These are phyloP conservation scores for Solanum etuberosum DNA, from an alignment of 257 asterid genomes.

Conservation along the genomic window DNA sequence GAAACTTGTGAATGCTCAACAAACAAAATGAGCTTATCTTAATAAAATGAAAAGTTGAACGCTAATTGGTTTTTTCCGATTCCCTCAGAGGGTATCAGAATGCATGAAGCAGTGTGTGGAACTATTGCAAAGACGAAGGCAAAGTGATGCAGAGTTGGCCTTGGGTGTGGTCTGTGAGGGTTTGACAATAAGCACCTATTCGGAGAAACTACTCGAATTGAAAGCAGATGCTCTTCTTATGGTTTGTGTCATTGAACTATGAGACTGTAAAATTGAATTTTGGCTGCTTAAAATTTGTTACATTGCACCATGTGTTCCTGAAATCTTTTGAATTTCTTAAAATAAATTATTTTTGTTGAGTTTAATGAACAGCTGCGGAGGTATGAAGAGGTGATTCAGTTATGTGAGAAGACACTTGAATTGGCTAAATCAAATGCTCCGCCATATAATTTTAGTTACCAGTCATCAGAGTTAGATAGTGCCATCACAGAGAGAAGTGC, in stretches of 20 bases:
- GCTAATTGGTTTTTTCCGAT: conserved; percentile 1
- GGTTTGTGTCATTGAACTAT: conserved; percentile 35
- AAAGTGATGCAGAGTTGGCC: conserved; percentile 53
- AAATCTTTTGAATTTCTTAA: background rate
- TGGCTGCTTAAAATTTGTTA: background rate
- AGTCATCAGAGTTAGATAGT: conserved; percentile 23
- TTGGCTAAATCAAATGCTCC: conserved; percentile 30
- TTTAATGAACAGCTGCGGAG: conserved; percentile 57
- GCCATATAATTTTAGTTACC: conserved; percentile 17
- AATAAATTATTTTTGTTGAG: background rate
- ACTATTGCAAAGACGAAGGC: conserved; percentile 37
- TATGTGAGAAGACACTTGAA: conserved; percentile 57
- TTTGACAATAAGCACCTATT: conserved; percentile 56
- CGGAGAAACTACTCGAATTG: conserved; percentile 58
- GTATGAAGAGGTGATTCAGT: conserved; percentile 67
- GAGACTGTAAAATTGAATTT: conserved; percentile 2
- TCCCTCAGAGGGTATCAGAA: conserved; percentile 60
- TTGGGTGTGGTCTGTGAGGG: conserved; percentile 57
- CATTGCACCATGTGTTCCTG: background rate
- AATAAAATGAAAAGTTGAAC: background rate
- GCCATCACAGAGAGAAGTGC: conserved; percentile 36
- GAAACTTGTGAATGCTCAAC: background rate
- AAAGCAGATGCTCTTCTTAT: conserved; percentile 77
- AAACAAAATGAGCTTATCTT: background rate
- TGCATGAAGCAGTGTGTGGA: conserved; percentile 52